Evolutionary conservation across 441 rosid genomes (phyloP).

Genomic region (Capsella rubella): DNA sequence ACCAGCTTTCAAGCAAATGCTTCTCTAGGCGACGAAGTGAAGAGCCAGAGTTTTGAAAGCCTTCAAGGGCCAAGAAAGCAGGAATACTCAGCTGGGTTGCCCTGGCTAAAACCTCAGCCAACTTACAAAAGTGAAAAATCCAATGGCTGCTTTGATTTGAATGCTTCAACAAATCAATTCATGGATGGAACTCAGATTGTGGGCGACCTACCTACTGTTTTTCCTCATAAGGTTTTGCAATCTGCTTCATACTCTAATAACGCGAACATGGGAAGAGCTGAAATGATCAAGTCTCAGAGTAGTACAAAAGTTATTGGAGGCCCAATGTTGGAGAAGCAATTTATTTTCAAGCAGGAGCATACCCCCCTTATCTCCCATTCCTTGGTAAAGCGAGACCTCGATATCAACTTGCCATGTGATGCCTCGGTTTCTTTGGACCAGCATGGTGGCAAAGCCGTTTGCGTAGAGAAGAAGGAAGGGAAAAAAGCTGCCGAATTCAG

Average conservation of each 20-base stretch:
- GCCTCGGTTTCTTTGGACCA: constrained; percentile 53
- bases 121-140: constrained; percentile 50
- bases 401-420: constrained; percentile 79
- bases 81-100: constrained; percentile 53
- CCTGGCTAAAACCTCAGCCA: constrained; percentile 73
- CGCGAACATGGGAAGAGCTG: constrained; percentile 32
- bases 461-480: constrained; percentile 48
- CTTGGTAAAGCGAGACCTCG: constrained; percentile 31
- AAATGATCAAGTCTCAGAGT: constrained; percentile 40
- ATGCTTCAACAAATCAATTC: constrained; percentile 48
- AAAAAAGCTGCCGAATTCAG: constrained; percentile 47
- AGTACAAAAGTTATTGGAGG: constrained; percentile 59
- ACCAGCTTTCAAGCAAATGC: constrained; percentile 29
- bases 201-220: constrained; percentile 40
- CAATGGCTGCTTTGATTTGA: constrained; percentile 52
- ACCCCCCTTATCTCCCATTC: constrained; percentile 53
- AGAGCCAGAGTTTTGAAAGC: constrained; percentile 47
- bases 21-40: constrained; percentile 40
- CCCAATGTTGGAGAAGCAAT: constrained; percentile 56
- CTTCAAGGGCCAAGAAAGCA: constrained; percentile 56
- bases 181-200: constrained; percentile 49
- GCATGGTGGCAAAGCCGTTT: constrained; percentile 43
- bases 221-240: constrained; percentile 44
- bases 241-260: constrained; percentile 45
- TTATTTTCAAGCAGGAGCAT: constrained; percentile 52